These are phyloP conservation scores for Acanthamoeba castellanii DNA, from an alignment of 208 protist genomes.

Conservation along the genomic window DNA sequence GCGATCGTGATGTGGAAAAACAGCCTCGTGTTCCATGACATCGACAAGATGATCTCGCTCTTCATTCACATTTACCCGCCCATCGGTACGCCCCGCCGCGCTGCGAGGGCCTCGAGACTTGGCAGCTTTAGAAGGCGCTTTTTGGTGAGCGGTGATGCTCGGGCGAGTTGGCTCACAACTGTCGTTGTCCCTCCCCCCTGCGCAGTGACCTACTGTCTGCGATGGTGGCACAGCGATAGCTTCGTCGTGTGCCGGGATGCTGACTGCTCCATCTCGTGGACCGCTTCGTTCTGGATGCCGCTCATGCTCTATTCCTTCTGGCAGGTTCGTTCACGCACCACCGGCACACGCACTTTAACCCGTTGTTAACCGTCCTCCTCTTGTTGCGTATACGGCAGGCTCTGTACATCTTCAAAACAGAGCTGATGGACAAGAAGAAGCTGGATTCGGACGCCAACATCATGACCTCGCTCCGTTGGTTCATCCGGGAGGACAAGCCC, in stretches of 20 bases:
- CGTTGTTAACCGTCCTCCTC: too few species aligned
- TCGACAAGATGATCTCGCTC: slow-evolving; percentile 86
- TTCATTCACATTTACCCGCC: slow-evolving; percentile 86
- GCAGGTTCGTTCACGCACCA: slow-evolving; percentile 77
- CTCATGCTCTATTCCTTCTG: slow-evolving; percentile 79
- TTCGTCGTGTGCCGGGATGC: slow-evolving; percentile 32
- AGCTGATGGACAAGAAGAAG: slow-evolving; percentile 77
- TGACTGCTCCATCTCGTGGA: slow-evolving; percentile 55
- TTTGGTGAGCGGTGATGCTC: too few species aligned
- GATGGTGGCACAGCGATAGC: slow-evolving; percentile 71
- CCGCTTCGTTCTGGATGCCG: slow-evolving; percentile 54
- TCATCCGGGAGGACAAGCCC: slow-evolving; percentile 69
- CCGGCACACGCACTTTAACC: too few species aligned
- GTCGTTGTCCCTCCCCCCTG: too few species aligned
- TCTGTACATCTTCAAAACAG: slow-evolving; percentile 82
- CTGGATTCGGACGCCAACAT: slow-evolving; percentile 74
- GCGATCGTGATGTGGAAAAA: slow-evolving; percentile 85
- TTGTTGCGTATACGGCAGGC: too few species aligned
- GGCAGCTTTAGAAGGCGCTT: too few species aligned
- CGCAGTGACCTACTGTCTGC: slow-evolving; percentile 79
- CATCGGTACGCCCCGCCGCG: slow-evolving; percentile 17
- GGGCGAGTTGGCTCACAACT: too few species aligned
- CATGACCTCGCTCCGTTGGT: slow-evolving; percentile 79
- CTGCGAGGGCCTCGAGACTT: not conserved
- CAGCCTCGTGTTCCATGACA: slow-evolving; percentile 85